phyloP scores from a whole-genome alignment of 1,139 yeast genomes.

The Lodderomyces theae region DNA sequence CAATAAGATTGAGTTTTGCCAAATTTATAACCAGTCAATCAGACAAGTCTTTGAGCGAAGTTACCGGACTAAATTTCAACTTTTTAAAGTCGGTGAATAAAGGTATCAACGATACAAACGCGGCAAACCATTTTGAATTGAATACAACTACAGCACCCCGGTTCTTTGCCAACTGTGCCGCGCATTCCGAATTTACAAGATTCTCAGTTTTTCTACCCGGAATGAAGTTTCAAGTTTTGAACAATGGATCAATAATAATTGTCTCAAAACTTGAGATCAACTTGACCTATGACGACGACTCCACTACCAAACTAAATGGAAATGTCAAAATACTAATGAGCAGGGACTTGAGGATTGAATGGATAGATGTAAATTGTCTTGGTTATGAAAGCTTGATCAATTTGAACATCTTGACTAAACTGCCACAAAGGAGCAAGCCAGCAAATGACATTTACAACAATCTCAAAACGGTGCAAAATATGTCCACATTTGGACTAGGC shows the following conservation, averaged over 20 bases:
- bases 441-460: conserved; percentile 21
- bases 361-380: conserved; percentile 58
- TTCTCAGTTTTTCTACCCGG: conserved; percentile 63
- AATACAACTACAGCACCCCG: conserved; percentile 66
- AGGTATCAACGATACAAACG: conserved; percentile 1
- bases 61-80: conserved; percentile 11
- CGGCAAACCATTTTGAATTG: conserved; percentile 57
- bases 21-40: background rate
- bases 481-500: conserved; percentile 55
- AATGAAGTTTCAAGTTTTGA: conserved; percentile 62
- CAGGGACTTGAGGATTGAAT: conserved; percentile 62
- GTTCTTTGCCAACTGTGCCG: conserved; percentile 53
- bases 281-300: conserved; percentile 65
- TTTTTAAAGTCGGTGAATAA: conserved; percentile 9
- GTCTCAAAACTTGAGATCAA: conserved; percentile 56
- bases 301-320: conserved; percentile 60
- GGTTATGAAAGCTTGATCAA: conserved; percentile 23
- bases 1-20: conserved; percentile 7
- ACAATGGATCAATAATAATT: conserved; percentile 63
- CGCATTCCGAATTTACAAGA: conserved; percentile 49
- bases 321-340: conserved; percentile 60
- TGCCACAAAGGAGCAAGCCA: conserved; percentile 21
- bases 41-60: conserved; percentile 7
- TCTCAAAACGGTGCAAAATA: conserved; percentile 24
- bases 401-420: background rate